Evolutionary conservation across 1,284 basidiomycete genomes (phyloP), one percentile per base, ranked within the genome.

Genomic region (Ceratobasidium sp.): DNA sequence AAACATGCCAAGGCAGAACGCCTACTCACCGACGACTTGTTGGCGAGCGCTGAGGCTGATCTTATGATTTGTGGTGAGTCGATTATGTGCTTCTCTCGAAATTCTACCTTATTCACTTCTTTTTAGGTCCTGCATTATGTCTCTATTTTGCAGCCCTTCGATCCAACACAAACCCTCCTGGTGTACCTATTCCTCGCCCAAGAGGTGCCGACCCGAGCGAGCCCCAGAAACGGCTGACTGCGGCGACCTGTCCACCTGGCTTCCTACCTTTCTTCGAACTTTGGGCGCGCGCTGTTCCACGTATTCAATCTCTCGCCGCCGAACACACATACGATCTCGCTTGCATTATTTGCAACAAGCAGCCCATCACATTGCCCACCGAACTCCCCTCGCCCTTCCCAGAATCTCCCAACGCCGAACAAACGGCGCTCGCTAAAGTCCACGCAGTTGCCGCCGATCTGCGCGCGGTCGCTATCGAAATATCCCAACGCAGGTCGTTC

Each of bases 311-410:
- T 1, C 87, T 95, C 13, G 66, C 83, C 0, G 89, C 89, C 3
- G 89, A 92, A 78, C 83, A 89, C 65, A 90, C 94, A 76, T 92
- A 94, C 79, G 94, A 95, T 81, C 90, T 95, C 45, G 92, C 93
- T 0, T 89, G 93, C 5, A 84, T 92, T 71, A 92, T 94, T 45
- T 95, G 94, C 80, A 86, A 86, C 23, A 88, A 94, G 42, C 81
- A 84, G 17, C 86, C 90, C 11, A 17, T 77, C 28, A 77, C 78
- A 8, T 76, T 75, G n/a, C 79, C 77, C 15, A 26, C 61, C 63
- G 61, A 75, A 23, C 58, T 58, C 5, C 58, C 79, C 28, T 63
- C 75, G 7, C 63, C 0, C 68, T 91, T 74, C 77, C 82, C 2
- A 76, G 83, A 3, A 86, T 87, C 0, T 20, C 81, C 45, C 82